Evolutionary conservation across 2,329 filamentous ascomycete species (phyloP).

Genomic region (Coniella lustricola): DNA sequence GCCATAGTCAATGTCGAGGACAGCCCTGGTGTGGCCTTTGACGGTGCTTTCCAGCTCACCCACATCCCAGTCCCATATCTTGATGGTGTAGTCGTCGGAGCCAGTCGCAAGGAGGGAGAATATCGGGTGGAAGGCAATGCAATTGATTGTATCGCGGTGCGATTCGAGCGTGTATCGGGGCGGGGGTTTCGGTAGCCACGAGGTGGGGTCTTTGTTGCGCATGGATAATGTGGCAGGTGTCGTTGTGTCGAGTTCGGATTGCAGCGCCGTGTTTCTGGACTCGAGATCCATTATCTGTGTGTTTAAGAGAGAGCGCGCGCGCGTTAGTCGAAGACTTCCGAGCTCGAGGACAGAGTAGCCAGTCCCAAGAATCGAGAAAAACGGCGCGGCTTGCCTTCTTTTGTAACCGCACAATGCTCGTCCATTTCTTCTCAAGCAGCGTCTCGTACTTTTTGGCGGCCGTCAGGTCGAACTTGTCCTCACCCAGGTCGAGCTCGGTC

Average conservation of each 20-base stretch:
- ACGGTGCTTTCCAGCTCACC: constrained; percentile 85
- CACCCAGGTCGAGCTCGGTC: constrained; percentile 67
- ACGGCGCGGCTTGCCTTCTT: constrained; percentile 67
- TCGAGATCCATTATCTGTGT: constrained; percentile 87
- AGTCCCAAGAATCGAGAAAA: no score
- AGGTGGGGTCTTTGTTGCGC: constrained; percentile 74
- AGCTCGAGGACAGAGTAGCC: no score
- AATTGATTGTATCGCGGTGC: constrained; percentile 74
- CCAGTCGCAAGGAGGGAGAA: constrained; percentile 87
- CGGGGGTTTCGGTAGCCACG: constrained; percentile 80
- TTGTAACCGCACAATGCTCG: constrained; percentile 85
- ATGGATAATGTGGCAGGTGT: constrained; percentile 70
- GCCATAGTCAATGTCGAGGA: constrained; percentile 84
- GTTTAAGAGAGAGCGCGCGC: constrained; percentile 11
- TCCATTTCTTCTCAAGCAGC: constrained; percentile 97
- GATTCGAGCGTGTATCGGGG: constrained; percentile 77
- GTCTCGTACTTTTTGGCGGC: constrained; percentile 93
- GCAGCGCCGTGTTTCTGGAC: constrained; percentile 62
- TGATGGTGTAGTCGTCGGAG: constrained; percentile 88
- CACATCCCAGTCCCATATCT: constrained; percentile 95
- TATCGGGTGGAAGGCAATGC: constrained; percentile 85
- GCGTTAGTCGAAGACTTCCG: no score
- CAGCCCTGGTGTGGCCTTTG: constrained; percentile 85
- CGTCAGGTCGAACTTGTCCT: constrained; percentile 64
- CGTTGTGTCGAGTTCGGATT: constrained; percentile 76